Percentiles rank a stretch among this genome's conserved stretches.
These are phyloP conservation scores for Colletotrichum sp. DNA, from an alignment of 2,329 filamentous ascomycete genomes.

Conservation along the genomic window DNA sequence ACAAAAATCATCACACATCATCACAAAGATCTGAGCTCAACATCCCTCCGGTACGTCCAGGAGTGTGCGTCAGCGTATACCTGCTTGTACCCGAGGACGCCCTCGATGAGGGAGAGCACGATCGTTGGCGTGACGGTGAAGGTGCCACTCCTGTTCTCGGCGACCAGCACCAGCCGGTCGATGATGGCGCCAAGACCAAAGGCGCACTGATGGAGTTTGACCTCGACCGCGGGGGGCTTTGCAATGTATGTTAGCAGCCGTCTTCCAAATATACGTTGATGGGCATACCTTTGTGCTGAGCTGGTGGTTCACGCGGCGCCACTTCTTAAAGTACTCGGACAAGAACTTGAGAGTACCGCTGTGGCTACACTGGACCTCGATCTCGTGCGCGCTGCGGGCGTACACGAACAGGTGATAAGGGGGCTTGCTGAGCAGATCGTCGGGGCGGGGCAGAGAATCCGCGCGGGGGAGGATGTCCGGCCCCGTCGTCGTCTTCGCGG, in stretches of 20 bases:
- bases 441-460: constrained; percentile 46
- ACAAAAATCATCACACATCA: not conserved
- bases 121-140: constrained; percentile 46
- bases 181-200: constrained; percentile 49
- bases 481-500: not conserved
- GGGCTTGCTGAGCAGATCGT: constrained; percentile 49
- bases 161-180: constrained; percentile 45
- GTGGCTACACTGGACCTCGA: constrained; percentile 54
- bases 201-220: constrained; percentile 47
- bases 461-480: constrained; percentile 44
- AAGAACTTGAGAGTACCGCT: constrained; percentile 48
- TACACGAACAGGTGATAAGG: constrained; percentile 52
- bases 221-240: constrained; percentile 46
- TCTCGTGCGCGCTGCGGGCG: constrained; percentile 27
- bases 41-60: constrained; percentile 22
- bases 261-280: not conserved
- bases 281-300: constrained; percentile 33
- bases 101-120: constrained; percentile 50
- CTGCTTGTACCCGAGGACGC: constrained; percentile 48
- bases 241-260: not conserved
- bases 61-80: constrained; percentile 24
- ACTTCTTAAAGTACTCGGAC: constrained; percentile 50
- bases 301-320: constrained; percentile 48
- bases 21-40: constrained; percentile 2
- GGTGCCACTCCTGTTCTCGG: constrained; percentile 32